Evolutionary conservation across 192 early-diverging fungal species (phyloP), one percentile per base, ranked within the genome.

Genomic region (Backusella morwellensis): DNA sequence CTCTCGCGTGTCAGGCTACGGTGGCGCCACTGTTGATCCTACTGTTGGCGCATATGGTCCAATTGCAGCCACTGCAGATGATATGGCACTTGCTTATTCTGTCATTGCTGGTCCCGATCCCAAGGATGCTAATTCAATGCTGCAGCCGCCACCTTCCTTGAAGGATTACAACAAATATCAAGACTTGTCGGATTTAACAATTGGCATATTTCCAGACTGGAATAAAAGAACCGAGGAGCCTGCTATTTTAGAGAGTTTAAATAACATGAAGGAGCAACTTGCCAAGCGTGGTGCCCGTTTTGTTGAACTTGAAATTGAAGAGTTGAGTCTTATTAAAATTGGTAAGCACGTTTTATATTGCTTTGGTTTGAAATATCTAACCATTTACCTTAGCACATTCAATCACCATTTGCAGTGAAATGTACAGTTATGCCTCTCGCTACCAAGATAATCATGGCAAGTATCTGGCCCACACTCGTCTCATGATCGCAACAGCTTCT

Each of bases 61-160:
- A 6, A 88, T 95, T 59, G 91, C 89, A 0, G 86, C 89, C 15
- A 91, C 84, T 29, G 91, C 89, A 15, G 84, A 91, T 47, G 92
- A 94, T 76, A 73, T 95, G 52, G 86, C 90, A 14, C 76, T 93
- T 15, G 85, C 87, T 40, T 94, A 93, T 78, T 82, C 85, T n/a
- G 74, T 88, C 14, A 87, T 90, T 50, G 86, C 90, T 21, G 91
- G 91, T 17, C 81, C 81, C n/a, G 88, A 92, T 63, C 42, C 56
- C 5, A 73, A 81, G 74, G 90, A 94, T 69, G 26, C 73, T 4
- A 56, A 73, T 40, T 85, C 90, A 14, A 34, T 81, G 1, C 34
- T 75, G 32, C 91, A 92, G 56, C 92, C 92, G 29, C 21, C 40
- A 4, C n/a, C 42, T 4, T 21, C 41, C 1, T 44, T 72, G 5